phyloP scores from a whole-genome alignment of 495 filamentous ascomycete species.

The Halenospora varia region DNA sequence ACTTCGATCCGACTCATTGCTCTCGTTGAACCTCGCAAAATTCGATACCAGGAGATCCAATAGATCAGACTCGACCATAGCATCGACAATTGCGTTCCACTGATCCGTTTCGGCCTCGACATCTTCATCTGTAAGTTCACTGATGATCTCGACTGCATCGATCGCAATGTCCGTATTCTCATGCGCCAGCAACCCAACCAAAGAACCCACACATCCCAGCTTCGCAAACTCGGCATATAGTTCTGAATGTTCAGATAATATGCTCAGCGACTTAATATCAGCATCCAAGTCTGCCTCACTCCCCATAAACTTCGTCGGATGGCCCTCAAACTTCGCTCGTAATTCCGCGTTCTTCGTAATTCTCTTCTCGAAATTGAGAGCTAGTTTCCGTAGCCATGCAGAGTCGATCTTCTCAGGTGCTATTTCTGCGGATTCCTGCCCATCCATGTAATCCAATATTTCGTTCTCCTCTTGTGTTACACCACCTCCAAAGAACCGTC shows the following conservation, averaged over 20 bases:
- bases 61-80: conserved; percentile 78
- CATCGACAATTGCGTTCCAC: conserved; percentile 77
- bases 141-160: conserved; percentile 83
- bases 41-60: conserved; percentile 81
- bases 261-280: conserved; percentile 82
- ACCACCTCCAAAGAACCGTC: conserved; percentile 92
- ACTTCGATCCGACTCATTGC: conserved; percentile 67
- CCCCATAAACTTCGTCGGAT: conserved; percentile 73
- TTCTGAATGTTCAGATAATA: conserved; percentile 81
- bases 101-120: conserved; percentile 78
- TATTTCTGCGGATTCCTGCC: conserved; percentile 54
- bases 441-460: conserved; percentile 87
- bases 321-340: conserved; percentile 78
- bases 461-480: conserved; percentile 75
- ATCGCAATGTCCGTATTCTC: conserved; percentile 98
- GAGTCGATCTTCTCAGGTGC: conserved; percentile 73
- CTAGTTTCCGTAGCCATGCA: conserved; percentile 77
- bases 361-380: conserved; percentile 83
- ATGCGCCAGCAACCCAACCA: conserved; percentile 82
- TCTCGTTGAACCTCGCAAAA: conserved; percentile 77
- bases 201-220: conserved; percentile 67
- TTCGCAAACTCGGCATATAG: conserved; percentile 81
- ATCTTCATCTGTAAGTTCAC: conserved; percentile 92
- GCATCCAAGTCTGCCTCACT: conserved; percentile 87
- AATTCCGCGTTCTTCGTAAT: conserved; percentile 92